A percentile compares a stretch with the other conserved stretches of the same genome.
Conservation (phyloP, 495 filamentous ascomycete genomes). For the Schizothecium vesticola region DNA sequence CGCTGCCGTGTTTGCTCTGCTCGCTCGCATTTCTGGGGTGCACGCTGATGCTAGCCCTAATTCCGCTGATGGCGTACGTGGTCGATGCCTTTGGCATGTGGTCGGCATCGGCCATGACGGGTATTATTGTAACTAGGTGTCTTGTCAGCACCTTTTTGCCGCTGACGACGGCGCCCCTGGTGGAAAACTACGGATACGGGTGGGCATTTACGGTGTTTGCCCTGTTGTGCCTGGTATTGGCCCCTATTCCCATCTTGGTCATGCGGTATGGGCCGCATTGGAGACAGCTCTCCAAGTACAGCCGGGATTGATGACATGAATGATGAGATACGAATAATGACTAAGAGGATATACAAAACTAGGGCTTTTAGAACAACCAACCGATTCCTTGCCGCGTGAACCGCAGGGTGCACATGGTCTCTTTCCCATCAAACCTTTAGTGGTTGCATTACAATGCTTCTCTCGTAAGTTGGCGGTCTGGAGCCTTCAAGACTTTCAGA, state of each 20-base stretch:
- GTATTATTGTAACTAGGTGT: conserved; percentile 49
- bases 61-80: conserved; percentile 51
- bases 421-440: no score
- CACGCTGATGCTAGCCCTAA: conserved; percentile 36
- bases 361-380: neutral
- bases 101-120: conserved; percentile 52
- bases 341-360: neutral
- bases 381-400: no score
- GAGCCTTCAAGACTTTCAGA: no score
- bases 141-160: conserved; percentile 52
- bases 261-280: conserved; percentile 45
- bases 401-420: no score
- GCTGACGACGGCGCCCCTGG: conserved; percentile 41
- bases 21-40: conserved; percentile 40
- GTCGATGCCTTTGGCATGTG: conserved; percentile 54
- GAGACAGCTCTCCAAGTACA: conserved; percentile 48
- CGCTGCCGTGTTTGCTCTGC: conserved; percentile 38
- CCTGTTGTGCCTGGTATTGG: conserved; percentile 31
- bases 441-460: no score
- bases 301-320: conserved; percentile 15
- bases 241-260: conserved; percentile 48
- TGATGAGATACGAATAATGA: conserved; percentile 1
- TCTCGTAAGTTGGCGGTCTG: no score
- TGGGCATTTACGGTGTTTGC: conserved; percentile 44
- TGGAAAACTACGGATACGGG: conserved; percentile 43